Evolutionary conservation across 768 basidiomycete species (phyloP).

Genomic region (Lactifluus echinatus): DNA sequence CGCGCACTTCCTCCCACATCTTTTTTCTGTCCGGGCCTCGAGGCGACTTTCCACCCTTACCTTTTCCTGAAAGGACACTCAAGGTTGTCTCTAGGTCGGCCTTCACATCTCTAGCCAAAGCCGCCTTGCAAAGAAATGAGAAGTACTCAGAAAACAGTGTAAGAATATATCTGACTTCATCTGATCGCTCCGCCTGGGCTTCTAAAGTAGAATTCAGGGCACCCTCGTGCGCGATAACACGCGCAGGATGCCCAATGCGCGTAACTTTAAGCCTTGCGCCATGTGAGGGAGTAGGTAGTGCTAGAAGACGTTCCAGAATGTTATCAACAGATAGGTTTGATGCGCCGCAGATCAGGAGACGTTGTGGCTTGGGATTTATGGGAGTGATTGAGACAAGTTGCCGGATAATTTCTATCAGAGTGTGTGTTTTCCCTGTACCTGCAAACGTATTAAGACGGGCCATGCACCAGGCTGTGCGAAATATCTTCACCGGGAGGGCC

Average conservation of each 20-base stretch:
- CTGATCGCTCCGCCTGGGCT: constrained; percentile 61
- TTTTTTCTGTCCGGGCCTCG: constrained; percentile 69
- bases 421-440: constrained; percentile 95
- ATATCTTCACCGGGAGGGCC: constrained; percentile 79
- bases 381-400: constrained; percentile 53
- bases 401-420: constrained; percentile 86
- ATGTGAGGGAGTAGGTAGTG: constrained; percentile 44
- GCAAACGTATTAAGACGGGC: not conserved
- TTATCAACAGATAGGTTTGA: constrained; percentile 96
- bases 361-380: constrained; percentile 41
- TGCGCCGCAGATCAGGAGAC: constrained; percentile 84
- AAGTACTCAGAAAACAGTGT: not conserved
- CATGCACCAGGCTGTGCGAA: not conserved
- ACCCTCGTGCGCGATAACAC: constrained; percentile 68
- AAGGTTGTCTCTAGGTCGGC: constrained; percentile 70
- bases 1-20: constrained; percentile 81
- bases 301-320: constrained; percentile 77
- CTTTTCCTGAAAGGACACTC: constrained; percentile 57
- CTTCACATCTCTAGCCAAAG: constrained; percentile 83
- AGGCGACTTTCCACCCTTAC: constrained; percentile 62
- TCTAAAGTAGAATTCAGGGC: constrained; percentile 64
- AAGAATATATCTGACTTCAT: constrained; percentile 39
- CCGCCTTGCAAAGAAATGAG: constrained; percentile 39
- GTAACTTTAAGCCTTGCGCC: constrained; percentile 55
- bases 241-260: constrained; percentile 92